Percentiles rank a stretch among this genome's conserved stretches.
These are phyloP conservation scores for Ulmus americana DNA, from an alignment of 331 rosid genomes.

Conservation along the genomic window DNA sequence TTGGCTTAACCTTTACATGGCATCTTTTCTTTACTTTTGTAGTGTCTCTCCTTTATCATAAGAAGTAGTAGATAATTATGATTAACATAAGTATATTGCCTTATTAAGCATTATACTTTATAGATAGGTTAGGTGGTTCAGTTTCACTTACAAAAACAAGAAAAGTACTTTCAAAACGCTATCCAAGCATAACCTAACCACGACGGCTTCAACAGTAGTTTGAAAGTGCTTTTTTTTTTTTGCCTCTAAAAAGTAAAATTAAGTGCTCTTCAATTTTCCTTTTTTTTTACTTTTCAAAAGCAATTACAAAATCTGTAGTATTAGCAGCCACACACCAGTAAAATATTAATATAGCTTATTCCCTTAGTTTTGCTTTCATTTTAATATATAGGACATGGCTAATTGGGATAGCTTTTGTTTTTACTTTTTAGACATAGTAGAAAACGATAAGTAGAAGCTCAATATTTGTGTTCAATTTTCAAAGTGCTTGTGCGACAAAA, in stretches of 20 bases:
- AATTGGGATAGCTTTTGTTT: too few species aligned
- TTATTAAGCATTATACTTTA: neutral
- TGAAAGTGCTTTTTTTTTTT: constrained; percentile 4
- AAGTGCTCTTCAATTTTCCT: neutral
- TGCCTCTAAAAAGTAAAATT: neutral
- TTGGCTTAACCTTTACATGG: constrained; percentile 29
- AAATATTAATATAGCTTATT: too few species aligned
- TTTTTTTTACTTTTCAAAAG: neutral
- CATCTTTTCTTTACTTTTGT: constrained; percentile 35
- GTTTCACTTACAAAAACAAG: constrained; percentile 1
- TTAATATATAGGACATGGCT: too few species aligned
- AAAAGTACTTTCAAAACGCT: constrained; percentile 8
- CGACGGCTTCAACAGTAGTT: neutral
- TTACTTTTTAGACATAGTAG: too few species aligned
- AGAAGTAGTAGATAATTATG: neutral
- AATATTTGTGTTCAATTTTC: too few species aligned
- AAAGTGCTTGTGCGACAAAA: too few species aligned
- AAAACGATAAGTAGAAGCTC: too few species aligned
- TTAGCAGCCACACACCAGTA: neutral
- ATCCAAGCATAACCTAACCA: neutral
- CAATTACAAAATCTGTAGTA: neutral
- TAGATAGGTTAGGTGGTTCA: neutral
- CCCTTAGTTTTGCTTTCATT: too few species aligned
- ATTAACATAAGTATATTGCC: neutral
- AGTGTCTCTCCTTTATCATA: constrained; percentile 22